These are phyloP conservation scores for Phaeosphaeria sp. DNA, from an alignment of 2,329 filamentous ascomycete species.

Conservation along the genomic window DNA sequence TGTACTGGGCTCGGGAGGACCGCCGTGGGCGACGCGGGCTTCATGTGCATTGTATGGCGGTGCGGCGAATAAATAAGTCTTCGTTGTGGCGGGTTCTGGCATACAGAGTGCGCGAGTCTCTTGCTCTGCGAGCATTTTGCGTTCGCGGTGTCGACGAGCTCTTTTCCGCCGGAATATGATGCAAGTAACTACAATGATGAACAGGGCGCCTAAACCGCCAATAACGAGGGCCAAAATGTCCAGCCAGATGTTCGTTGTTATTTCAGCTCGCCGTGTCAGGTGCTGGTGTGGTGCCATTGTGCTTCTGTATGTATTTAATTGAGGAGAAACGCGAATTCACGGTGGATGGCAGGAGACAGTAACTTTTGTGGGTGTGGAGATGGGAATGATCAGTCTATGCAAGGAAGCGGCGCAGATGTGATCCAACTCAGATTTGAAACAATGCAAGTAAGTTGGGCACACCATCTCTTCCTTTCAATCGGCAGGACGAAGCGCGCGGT, in stretches of 20 bases:
- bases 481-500: neutral
- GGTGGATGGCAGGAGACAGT: neutral
- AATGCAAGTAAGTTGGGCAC: neutral
- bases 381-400: neutral
- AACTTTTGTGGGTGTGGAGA: neutral
- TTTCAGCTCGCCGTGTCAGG: slow-evolving; percentile 8
- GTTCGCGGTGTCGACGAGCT: slow-evolving; percentile 10
- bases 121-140: slow-evolving; percentile 12
- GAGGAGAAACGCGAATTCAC: neutral
- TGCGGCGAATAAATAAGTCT: neutral
- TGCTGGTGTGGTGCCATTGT: slow-evolving; percentile 8
- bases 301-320: neutral
- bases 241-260: slow-evolving; percentile 3
- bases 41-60: neutral
- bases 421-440: neutral
- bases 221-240: slow-evolving; percentile 5
- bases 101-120: slow-evolving; percentile 2
- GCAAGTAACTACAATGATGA: slow-evolving; percentile 10
- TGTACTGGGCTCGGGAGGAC: neutral
- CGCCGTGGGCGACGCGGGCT: neutral
- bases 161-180: slow-evolving; percentile 9
- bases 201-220: slow-evolving; percentile 2
- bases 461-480: neutral
- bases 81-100: neutral
- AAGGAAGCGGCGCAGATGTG: neutral